Evolutionary conservation across 805 yeast species (phyloP).

Genomic region (Barnettozyma wickerhamii): DNA sequence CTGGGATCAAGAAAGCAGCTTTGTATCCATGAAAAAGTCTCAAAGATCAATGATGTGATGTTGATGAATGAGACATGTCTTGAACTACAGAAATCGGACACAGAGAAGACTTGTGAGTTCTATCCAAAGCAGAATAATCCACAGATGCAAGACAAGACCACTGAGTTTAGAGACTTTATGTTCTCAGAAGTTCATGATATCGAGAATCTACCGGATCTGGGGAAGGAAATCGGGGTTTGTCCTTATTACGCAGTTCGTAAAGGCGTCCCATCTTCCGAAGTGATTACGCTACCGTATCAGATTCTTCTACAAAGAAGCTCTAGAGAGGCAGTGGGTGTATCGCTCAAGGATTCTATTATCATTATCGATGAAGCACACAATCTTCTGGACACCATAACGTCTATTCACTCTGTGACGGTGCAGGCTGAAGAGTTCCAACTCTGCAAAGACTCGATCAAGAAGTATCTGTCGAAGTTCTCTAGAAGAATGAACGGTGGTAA

Average conservation of each 20-base stretch:
- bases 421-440: slow-evolving; percentile 42
- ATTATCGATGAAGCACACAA: slow-evolving; percentile 94
- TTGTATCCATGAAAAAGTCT: slow-evolving; percentile 67
- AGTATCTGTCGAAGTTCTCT: slow-evolving; percentile 58
- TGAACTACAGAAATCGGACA: slow-evolving; percentile 51
- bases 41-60: slow-evolving; percentile 40
- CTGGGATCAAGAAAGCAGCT: slow-evolving; percentile 82
- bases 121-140: slow-evolving; percentile 31
- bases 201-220: slow-evolving; percentile 68
- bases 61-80: slow-evolving; percentile 77
- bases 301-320: slow-evolving; percentile 57
- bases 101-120: slow-evolving; percentile 35
- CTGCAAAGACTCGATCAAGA: slow-evolving; percentile 45
- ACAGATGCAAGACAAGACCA: slow-evolving; percentile 23
- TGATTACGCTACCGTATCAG: slow-evolving; percentile 84
- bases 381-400: slow-evolving; percentile 67
- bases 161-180: slow-evolving; percentile 43
- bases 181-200: slow-evolving; percentile 50
- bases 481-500: slow-evolving; percentile 65
- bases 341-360: slow-evolving; percentile 60
- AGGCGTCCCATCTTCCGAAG: slow-evolving; percentile 57
- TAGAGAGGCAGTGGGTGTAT: slow-evolving; percentile 53
- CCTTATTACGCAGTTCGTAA: slow-evolving; percentile 77
- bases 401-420: slow-evolving; percentile 61
- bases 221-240: slow-evolving; percentile 54